A percentile compares a stretch with the other conserved stretches of the same genome.
Conservation (phyloP, 257 asterid species). For the Leonotis leonurus region DNA sequence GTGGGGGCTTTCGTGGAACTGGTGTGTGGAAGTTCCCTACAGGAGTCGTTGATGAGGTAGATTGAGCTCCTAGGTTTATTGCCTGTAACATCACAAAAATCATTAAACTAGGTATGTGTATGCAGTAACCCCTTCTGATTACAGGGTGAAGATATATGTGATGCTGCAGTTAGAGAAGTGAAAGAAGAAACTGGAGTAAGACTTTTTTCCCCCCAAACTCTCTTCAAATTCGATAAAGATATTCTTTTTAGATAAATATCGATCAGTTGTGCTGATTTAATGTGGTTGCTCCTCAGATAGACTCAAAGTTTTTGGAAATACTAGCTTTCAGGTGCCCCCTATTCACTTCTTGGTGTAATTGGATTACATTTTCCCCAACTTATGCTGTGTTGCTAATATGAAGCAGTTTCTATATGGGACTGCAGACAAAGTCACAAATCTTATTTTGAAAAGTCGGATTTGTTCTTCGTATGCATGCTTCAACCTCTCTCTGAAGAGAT, state of each 20-base stretch:
- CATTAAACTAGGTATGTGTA: background rate
- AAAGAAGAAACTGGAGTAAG: slow-evolving; percentile 99
- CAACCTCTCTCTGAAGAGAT: slow-evolving; percentile 72
- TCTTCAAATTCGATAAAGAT: background rate
- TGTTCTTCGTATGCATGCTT: slow-evolving; percentile 87
- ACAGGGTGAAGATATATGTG: slow-evolving; percentile 91
- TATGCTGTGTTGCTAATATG: background rate
- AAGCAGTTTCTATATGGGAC: background rate
- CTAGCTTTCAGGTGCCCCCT: slow-evolving; percentile 74
- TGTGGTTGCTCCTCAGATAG: slow-evolving; percentile 47
- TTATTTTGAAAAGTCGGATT: slow-evolving; percentile 77
- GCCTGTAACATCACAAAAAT: background rate
- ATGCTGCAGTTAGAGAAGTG: slow-evolving; percentile 94
- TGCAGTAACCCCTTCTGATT: slow-evolving; percentile 10
- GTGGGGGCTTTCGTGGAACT: slow-evolving; percentile 67
- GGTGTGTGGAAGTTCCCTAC: slow-evolving; percentile 96
- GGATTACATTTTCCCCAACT: background rate
- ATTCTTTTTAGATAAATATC: background rate
- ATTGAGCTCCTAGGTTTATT: slow-evolving; percentile 12
- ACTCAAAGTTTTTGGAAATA: slow-evolving; percentile 66
- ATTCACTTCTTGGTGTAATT: background rate
- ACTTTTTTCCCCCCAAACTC: background rate
- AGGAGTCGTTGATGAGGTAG: slow-evolving; percentile 96
- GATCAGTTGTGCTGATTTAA: slow-evolving; percentile 3
- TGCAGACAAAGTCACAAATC: slow-evolving; percentile 85